Evolutionary conservation across 2,329 filamentous ascomycete genomes (phyloP).

Genomic region (Ophiostoma australiae): DNA sequence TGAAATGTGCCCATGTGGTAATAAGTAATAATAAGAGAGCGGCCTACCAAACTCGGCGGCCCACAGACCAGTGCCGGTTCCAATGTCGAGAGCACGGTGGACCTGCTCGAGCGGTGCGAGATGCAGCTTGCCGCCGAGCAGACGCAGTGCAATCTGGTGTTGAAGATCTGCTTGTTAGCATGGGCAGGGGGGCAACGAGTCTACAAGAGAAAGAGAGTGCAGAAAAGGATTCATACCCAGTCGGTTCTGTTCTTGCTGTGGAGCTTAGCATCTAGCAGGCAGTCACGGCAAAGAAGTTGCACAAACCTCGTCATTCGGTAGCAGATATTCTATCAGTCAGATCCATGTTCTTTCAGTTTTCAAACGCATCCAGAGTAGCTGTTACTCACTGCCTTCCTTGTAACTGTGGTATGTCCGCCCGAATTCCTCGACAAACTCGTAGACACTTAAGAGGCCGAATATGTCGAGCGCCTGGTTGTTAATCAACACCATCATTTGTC

Average conservation of each 20-base stretch:
- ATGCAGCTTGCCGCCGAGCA: neutral
- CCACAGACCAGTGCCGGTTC: neutral
- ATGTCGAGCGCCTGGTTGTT: neutral
- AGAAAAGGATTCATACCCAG: neutral
- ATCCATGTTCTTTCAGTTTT: neutral
- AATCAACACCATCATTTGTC: neutral
- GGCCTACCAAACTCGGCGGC: neutral
- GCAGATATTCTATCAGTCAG: neutral
- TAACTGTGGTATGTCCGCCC: neutral
- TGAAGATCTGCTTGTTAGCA: neutral
- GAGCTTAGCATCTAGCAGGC: neutral
- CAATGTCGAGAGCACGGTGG: neutral
- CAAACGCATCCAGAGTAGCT: neutral
- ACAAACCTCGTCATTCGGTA: neutral
- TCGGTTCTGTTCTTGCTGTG: constrained; percentile 1
- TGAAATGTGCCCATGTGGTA: too few species aligned
- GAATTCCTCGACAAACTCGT: neutral
- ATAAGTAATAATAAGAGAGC: neutral
- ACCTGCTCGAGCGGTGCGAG: neutral
- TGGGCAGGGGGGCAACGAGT: neutral
- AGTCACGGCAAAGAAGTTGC: too few species aligned
- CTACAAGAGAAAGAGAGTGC: neutral
- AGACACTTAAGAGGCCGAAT: neutral
- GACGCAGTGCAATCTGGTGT: neutral
- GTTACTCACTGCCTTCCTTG: neutral